These are phyloP conservation scores for Amaranthus palmeri DNA, from an alignment of 148 eudicot genomes.

Conservation along the genomic window DNA sequence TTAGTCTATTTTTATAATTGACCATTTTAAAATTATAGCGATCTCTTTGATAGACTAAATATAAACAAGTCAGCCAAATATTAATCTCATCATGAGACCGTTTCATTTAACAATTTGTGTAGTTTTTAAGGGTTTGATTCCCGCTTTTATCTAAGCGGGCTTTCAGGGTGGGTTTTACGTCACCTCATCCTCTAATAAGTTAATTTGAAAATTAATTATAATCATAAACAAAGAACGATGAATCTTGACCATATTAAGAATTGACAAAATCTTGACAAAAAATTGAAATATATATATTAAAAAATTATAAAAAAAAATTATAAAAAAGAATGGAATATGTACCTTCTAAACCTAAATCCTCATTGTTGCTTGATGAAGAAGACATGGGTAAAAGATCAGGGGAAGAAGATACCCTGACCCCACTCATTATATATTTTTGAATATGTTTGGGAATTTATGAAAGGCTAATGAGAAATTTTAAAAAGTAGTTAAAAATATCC, in stretches of 20 bases:
- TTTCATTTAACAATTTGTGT: no score
- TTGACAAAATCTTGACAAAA: not conserved
- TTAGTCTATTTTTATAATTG: no score
- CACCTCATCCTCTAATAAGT: no score
- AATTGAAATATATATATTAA: not conserved
- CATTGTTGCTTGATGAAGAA: constrained; percentile 10
- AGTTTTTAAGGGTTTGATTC: no score
- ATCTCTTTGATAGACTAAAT: no score
- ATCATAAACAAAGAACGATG: not conserved
- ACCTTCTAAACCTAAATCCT: constrained; percentile 79
- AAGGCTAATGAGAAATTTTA: not conserved
- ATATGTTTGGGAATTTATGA: not conserved
- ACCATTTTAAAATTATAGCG: no score
- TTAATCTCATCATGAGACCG: no score
- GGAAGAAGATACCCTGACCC: constrained; percentile 44
- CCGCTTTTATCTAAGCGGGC: no score
- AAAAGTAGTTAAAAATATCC: not conserved
- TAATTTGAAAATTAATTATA: not conserved
- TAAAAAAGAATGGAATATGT: not conserved
- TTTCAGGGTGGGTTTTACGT: no score
- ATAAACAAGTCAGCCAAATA: no score
- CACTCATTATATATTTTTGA: constrained; percentile 36
- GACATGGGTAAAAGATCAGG: constrained; percentile 43
- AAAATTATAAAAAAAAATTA: not conserved
- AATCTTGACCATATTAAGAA: no score